Evolutionary conservation across 2,329 filamentous ascomycete species (phyloP), one percentile per base, ranked within the genome.

Genomic region (Cladorrhinum sp.): DNA sequence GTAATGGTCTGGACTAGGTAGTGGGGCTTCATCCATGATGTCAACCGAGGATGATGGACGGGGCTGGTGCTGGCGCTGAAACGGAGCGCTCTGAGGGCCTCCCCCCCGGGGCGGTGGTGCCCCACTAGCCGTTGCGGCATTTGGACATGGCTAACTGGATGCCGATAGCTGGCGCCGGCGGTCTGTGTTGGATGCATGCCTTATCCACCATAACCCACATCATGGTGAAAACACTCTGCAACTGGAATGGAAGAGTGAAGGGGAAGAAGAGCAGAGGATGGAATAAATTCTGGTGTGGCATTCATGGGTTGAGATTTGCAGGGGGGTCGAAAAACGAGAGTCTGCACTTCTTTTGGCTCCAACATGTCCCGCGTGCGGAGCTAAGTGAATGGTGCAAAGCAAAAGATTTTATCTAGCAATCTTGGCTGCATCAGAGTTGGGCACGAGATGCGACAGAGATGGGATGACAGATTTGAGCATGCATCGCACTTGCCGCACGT

Each of bases 271-370:
- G 18, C 12, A 46, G 7, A 4, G n/a, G n/a, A 21, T 2, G n/a
- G 42, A 46, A 18, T 20, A 42, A 42, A 26, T 24, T 42, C 39
- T 46, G 39, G 26, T 57, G 54, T 57, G 54, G 54, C 54, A 57
- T 57, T 57, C 54, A 57, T 20, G 54, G 54, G 42, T 57, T 21
- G 16, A 16, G 39, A 6, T 48, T 18, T 8, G 14, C 54, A 20
- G 33, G 54, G 54, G 54, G 54, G 54, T 24, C 8, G 18, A 23
- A 18, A 48, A 24, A 46, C 16, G 20, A 49, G 24, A 28, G 30
- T 10, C 16, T 26, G 54, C 9, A 20, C 42, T 12, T 20, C 18
- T 18, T 24, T 50, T 21, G 49, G 20, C 4, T 16, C 21, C 49
- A 51, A 24, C 49, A n/a, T 2, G 33, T 36, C 33, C 33, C 33